These are phyloP conservation scores for Coemansia sp. DNA, from an alignment of 192 early-diverging fungal species.

Conservation along the genomic window DNA sequence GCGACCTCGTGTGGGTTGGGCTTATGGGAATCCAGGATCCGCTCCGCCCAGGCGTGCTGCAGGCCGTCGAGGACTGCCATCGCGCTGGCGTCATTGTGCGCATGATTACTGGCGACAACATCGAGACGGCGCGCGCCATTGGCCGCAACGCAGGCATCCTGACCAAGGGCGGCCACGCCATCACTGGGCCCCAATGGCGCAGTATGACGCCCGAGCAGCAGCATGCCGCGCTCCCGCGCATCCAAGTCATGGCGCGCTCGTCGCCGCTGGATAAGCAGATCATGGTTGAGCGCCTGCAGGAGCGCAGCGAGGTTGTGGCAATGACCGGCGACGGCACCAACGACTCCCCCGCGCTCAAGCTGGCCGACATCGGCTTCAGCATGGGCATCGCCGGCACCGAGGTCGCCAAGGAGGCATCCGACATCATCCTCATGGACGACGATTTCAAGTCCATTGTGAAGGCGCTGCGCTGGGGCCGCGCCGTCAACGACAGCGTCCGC, in stretches of 20 bases:
- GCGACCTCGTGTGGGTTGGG: conserved; percentile 65
- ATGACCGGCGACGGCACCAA: conserved; percentile 90
- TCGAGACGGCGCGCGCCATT: conserved; percentile 89
- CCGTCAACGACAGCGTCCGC: conserved; percentile 81
- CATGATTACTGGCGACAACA: conserved; percentile 88
- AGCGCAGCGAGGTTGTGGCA: conserved; percentile 69
- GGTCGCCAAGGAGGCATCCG: conserved; percentile 81
- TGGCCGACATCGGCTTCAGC: conserved; percentile 89
- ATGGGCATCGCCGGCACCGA: conserved; percentile 93
- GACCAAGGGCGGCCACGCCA: conserved; percentile 70
- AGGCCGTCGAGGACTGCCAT: conserved; percentile 76
- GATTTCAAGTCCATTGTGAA: conserved; percentile 85
- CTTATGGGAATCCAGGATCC: conserved; percentile 91
- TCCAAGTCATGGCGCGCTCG: conserved; percentile 86
- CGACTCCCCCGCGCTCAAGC: conserved; percentile 84
- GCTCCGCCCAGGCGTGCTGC: conserved; percentile 76
- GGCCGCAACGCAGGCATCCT: conserved; percentile 86
- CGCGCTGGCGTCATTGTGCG: conserved; percentile 85
- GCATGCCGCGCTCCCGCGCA: conserved; percentile 63
- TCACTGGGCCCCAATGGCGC: conserved; percentile 83
- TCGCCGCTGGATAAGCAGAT: conserved; percentile 90
- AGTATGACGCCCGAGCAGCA: conserved; percentile 66
- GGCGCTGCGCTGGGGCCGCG: conserved; percentile 79
- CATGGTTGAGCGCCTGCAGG: conserved; percentile 75
- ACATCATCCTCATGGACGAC: conserved; percentile 88